phyloP scores from a whole-genome alignment of 768 basidiomycete species.

The Podaxis carcinomalis region DNA sequence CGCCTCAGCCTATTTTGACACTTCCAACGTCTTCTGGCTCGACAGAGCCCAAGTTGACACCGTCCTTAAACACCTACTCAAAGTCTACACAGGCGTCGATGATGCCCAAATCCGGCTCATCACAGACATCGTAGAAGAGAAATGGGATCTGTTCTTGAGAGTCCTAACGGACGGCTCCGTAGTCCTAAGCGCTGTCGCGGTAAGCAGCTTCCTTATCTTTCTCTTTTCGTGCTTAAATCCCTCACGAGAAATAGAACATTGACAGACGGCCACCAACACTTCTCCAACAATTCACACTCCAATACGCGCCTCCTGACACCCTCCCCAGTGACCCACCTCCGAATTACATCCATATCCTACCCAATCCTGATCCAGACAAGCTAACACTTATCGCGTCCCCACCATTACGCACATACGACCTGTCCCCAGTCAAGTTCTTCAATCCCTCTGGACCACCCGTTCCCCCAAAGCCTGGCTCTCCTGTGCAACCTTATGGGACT shows the following conservation, averaged over 20 bases:
- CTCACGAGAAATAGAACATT: slow-evolving; percentile 61
- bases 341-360: slow-evolving; percentile 48
- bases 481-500: neutral
- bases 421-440: slow-evolving; percentile 60
- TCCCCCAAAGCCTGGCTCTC: neutral
- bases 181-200: slow-evolving; percentile 67
- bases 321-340: slow-evolving; percentile 57
- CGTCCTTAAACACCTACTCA: slow-evolving; percentile 39
- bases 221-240: neutral
- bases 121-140: slow-evolving; percentile 62
- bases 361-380: slow-evolving; percentile 34
- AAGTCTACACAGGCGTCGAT: slow-evolving; percentile 31
- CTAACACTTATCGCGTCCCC: slow-evolving; percentile 63
- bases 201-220: slow-evolving; percentile 31
- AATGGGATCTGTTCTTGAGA: slow-evolving; percentile 78
- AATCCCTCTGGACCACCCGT: slow-evolving; percentile 23
- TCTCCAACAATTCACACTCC: slow-evolving; percentile 68
- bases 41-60: slow-evolving; percentile 57
- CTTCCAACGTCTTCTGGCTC: slow-evolving; percentile 64
- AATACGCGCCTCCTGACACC: slow-evolving; percentile 49
- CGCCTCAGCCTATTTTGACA: slow-evolving; percentile 26
- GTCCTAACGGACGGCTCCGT: slow-evolving; percentile 72
- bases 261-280: slow-evolving; percentile 86
- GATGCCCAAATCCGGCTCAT: slow-evolving; percentile 44
- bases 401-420: slow-evolving; percentile 57